Evolutionary conservation across 495 filamentous ascomycete species (phyloP), one percentile per base, ranked within the genome.

Genomic region (Aspergillus diversus): DNA sequence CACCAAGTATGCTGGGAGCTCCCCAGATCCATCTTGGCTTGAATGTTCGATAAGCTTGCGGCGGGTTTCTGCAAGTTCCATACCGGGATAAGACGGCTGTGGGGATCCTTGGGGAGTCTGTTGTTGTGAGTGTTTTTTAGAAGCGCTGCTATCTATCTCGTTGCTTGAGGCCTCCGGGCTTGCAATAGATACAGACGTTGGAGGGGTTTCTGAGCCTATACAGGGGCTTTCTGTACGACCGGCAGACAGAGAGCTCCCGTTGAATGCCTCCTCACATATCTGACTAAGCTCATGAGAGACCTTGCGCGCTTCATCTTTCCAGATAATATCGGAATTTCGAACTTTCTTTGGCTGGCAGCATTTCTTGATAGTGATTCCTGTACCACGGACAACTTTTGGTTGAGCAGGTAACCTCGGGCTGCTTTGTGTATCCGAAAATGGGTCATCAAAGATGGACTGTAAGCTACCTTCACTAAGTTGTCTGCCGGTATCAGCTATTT

Each of bases 251-350:
- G 88, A 87, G 37, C 85, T 87, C 31, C 87, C 84, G 65, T 91
- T 92, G 75, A 97, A 97, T 1, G 92, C 92, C 65, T 92, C 91
- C 63, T 90, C 87, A 65, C 86, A 89, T n/a, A 88, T 83, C 63
- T 86, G 84, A 60, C 84, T 84, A 16, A 90, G 81, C 63, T 90
- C 87, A 32, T 81, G 80, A 27, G 87, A 90, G n/a, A 87, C 84
- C 64, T 88, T 84, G 8, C 87, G 76, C 32, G 86, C 81, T 58
- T 89, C 87, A 49, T 83, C 85, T 56, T 75, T 82, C 75, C 86
- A 86, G n/a, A 81, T 75, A 31, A 83, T 76, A 35, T 77, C 81
- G 1, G 73, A 73, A 21, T 75, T 78, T 4, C 77, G 71, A 5
- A 77, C 61, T 57, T 77, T 86, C 12, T 75, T 76, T 17, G 74